Conservation (phyloP, 352 stramenopile species). For the Globisporangium cederbergense region DNA sequence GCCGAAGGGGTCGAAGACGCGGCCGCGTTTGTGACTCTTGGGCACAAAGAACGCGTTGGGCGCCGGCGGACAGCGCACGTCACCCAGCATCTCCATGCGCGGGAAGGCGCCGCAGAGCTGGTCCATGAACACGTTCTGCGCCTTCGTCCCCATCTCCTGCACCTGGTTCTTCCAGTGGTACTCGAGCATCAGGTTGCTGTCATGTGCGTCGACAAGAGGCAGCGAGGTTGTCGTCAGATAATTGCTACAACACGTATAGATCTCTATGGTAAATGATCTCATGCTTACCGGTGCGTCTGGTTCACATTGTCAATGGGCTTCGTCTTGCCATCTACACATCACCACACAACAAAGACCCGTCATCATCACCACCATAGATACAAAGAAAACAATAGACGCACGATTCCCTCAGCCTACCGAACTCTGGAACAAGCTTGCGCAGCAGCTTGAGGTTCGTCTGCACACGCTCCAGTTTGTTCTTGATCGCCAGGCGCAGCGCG, state of each 20-base stretch:
- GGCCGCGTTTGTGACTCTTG: slow-evolving; percentile 79
- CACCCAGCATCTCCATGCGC: slow-evolving; percentile 77
- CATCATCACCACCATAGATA: neutral
- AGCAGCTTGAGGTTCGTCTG: slow-evolving; percentile 86
- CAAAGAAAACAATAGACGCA: neutral
- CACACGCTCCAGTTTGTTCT: slow-evolving; percentile 83
- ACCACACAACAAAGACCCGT: neutral
- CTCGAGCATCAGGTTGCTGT: slow-evolving; percentile 83
- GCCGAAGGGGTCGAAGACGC: slow-evolving; percentile 80
- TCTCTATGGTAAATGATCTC: neutral
- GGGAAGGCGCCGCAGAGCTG: slow-evolving; percentile 69
- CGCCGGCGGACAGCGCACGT: slow-evolving; percentile 68
- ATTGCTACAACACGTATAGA: neutral
- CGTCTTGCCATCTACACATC: slow-evolving; percentile 70
- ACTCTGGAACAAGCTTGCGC: slow-evolving; percentile 79
- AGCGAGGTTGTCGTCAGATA: slow-evolving; percentile 1
- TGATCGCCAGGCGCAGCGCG: slow-evolving; percentile 69
- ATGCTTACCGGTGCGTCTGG: slow-evolving; percentile 66
- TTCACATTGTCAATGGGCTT: slow-evolving; percentile 84
- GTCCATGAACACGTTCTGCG: slow-evolving; percentile 78
- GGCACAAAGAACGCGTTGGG: slow-evolving; percentile 71
- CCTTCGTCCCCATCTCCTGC: slow-evolving; percentile 82
- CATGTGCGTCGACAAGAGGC: neutral
- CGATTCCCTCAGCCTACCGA: slow-evolving; percentile 38
- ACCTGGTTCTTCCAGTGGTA: slow-evolving; percentile 90